A percentile compares a stretch with the other conserved stretches of the same genome.
These are phyloP conservation scores for Alnus glutinosa DNA, from an alignment of 306 rosid species.

Conservation along the genomic window DNA sequence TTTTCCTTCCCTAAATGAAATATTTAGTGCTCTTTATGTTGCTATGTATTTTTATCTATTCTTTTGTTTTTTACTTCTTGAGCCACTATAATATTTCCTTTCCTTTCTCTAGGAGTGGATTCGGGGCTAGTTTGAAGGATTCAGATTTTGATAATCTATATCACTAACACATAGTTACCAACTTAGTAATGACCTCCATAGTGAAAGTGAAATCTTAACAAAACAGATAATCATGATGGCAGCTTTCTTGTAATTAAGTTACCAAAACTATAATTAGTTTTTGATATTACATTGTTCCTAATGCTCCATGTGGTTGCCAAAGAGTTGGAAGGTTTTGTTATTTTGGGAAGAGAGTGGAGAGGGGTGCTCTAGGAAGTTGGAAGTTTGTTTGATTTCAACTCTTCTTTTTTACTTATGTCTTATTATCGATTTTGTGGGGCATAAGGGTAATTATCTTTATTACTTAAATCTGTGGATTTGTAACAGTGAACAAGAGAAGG, in stretches of 20 bases:
- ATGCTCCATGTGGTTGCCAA: neutral
- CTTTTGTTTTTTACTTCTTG: neutral
- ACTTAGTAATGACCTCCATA: neutral
- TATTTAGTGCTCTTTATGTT: neutral
- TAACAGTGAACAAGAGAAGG: constrained; percentile 85
- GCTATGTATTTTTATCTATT: neutral
- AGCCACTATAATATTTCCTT: neutral
- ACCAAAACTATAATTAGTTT: neutral
- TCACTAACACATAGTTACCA: neutral
- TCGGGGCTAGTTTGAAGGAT: neutral
- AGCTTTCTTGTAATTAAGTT: neutral
- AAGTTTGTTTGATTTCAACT: neutral
- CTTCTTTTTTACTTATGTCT: neutral
- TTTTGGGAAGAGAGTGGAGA: neutral
- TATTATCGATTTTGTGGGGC: no score
- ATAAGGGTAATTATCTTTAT: neutral
- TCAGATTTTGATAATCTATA: neutral
- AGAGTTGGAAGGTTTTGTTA: neutral
- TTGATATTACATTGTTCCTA: neutral
- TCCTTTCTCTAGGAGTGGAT: neutral
- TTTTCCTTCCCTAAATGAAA: neutral
- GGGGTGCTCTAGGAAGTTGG: neutral
- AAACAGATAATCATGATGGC: neutral
- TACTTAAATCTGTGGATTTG: constrained; percentile 27
- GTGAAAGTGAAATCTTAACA: neutral